A percentile compares a stretch with the other conserved stretches of the same genome.
Evolutionary conservation across 2,329 filamentous ascomycete species (phyloP).

Genomic region (Neurospora crassa): DNA sequence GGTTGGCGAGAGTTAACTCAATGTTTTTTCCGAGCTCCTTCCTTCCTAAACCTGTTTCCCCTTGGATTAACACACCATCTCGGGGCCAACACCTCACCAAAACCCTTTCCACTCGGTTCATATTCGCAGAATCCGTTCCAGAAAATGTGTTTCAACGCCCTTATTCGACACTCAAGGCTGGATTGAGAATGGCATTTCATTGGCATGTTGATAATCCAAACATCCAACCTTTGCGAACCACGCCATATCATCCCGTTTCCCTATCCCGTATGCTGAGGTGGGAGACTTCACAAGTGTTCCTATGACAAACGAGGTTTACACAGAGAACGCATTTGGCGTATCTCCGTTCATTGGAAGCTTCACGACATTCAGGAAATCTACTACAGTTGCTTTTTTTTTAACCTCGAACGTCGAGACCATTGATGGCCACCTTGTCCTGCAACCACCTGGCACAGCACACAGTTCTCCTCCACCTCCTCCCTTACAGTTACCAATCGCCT

Average conservation of each 20-base stretch:
- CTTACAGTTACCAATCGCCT: neutral
- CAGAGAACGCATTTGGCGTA: neutral
- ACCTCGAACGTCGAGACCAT: neutral
- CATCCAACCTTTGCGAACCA: neutral
- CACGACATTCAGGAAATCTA: neutral
- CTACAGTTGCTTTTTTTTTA: neutral
- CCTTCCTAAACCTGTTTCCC: neutral
- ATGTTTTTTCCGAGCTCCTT: neutral
- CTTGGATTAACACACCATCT: neutral
- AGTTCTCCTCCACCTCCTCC: neutral
- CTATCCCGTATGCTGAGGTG: neutral
- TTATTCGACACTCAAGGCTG: neutral
- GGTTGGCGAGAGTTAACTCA: neutral
- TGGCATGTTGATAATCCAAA: neutral
- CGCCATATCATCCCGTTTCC: neutral
- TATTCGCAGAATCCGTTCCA: neutral
- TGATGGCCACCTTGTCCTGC: neutral
- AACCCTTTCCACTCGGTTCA: neutral
- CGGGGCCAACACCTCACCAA: neutral
- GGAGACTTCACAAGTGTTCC: neutral
- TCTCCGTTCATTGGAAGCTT: neutral
- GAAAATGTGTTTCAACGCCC: neutral
- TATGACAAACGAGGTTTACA: neutral
- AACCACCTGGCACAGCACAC: neutral
- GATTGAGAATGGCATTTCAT: neutral